These are phyloP conservation scores for Aspergillus sergii DNA, from an alignment of 2,329 filamentous ascomycete genomes.

Conservation along the genomic window DNA sequence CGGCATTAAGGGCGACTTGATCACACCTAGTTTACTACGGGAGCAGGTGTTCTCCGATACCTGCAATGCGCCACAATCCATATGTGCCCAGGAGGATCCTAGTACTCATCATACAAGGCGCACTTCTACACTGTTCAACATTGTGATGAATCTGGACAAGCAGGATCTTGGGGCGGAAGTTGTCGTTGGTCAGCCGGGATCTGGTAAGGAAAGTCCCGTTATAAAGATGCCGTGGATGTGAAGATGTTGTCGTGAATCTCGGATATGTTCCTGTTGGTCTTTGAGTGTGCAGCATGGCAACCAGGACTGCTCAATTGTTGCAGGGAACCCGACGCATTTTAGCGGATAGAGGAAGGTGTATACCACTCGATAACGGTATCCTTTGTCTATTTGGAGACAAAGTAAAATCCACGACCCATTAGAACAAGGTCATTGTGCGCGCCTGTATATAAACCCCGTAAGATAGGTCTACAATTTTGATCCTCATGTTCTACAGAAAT, in stretches of 20 bases:
- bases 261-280: not conserved
- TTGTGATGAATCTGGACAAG: constrained; percentile 37
- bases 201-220: constrained; percentile 29
- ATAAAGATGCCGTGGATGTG: constrained; percentile 30
- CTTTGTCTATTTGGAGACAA: not conserved
- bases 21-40: constrained; percentile 29
- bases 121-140: constrained; percentile 40
- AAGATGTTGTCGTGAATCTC: not conserved
- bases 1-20: constrained; percentile 23
- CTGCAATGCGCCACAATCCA: constrained; percentile 38
- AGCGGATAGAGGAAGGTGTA: not conserved
- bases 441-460: not conserved
- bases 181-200: constrained; percentile 34
- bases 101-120: constrained; percentile 28
- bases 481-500: not conserved
- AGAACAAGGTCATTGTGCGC: not conserved
- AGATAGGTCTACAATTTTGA: not conserved
- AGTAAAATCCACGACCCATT: not conserved
- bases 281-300: not conserved
- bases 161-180: constrained; percentile 33
- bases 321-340: not conserved
- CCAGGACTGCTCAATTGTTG: not conserved
- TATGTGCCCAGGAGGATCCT: constrained; percentile 37
- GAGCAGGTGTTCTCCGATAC: constrained; percentile 40
- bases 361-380: not conserved